Evolutionary conservation across 805 yeast genomes (phyloP), one percentile per base, ranked within the genome.

Genomic region (Pichia phayaonensis): DNA sequence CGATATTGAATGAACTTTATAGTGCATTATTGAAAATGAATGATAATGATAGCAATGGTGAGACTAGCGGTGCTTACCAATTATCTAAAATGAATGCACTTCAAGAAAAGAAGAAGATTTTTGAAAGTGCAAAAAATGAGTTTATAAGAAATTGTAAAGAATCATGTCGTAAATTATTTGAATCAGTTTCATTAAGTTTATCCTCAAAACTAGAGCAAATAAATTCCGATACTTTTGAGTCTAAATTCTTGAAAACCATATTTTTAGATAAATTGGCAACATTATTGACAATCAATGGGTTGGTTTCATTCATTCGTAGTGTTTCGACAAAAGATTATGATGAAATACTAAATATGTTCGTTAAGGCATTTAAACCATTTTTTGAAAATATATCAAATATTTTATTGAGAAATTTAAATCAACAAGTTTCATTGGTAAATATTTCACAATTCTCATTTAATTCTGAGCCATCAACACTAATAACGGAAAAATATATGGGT

Each of bases 21-120:
- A 73, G 75, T 43, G 95, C 96, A 0, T 67, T 89, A 46, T 70
- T 70, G 44, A 83, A 89, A 2, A 81, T 84, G 24, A 72, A 79
- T 51, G 81, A 81, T 45, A 50, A 62, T 29, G 62, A 65, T 13
- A 54, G 65, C n/a, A 44, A 47, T 20, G 59, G 57, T 3, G 42
- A 20, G 4, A 38, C 27, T 15, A 75, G 70, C 40, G 72, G 66
- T 21, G 73, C 70, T 12, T 61, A 68, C 44, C 73, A 73, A 50
- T 62, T 84, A 52, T 80, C 82, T 39, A 74, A 77, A 20, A 84
- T 89, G 88, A 72, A 74, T 51, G 95, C 95, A 0, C 71, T 88
- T 52, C 74, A 73, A 53, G 89, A 86, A 58, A 82, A 84, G 59
- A 75, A 80, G 51, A 68, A 72, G 16, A 74, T 71, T 6, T 86